These are phyloP conservation scores for Dorcoceras hygrometricum DNA, from an alignment of 257 asterid genomes.

Conservation along the genomic window DNA sequence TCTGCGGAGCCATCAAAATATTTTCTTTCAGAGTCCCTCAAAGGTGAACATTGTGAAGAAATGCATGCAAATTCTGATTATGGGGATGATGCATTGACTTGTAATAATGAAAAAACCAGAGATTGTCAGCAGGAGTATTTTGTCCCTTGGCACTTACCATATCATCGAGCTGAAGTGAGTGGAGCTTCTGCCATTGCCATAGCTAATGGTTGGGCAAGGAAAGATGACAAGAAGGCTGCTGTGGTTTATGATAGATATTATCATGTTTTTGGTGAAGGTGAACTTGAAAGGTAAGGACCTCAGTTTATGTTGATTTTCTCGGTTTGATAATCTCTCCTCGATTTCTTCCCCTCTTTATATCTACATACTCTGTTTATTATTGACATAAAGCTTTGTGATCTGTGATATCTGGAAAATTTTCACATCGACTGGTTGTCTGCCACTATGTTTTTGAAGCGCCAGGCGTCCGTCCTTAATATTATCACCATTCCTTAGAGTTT, in stretches of 20 bases:
- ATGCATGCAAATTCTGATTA: constrained; percentile 19
- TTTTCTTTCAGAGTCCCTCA: constrained; percentile 12
- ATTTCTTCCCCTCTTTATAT: neutral
- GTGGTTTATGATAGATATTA: constrained; percentile 91
- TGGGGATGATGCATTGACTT: constrained; percentile 25
- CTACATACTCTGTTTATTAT: neutral
- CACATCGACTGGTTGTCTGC: neutral
- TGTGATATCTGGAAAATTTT: neutral
- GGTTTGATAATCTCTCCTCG: neutral
- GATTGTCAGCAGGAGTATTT: constrained; percentile 75
- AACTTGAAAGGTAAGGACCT: constrained; percentile 74
- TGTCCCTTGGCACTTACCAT: constrained; percentile 98
- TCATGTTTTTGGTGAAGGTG: constrained; percentile 97
- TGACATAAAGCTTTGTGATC: neutral
- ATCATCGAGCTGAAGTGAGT: constrained; percentile 90
- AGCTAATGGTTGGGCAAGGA: constrained; percentile 82
- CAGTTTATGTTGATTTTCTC: constrained; percentile 4
- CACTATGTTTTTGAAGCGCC: neutral
- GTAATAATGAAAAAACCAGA: constrained; percentile 24
- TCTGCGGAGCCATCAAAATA: constrained; percentile 28
- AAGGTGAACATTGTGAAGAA: constrained; percentile 27
- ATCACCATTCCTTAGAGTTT: neutral
- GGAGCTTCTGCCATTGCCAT: constrained; percentile 86
- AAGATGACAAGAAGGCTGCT: constrained; percentile 91
- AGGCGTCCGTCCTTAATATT: neutral